Conservation (phyloP, 441 rosid genomes). For the Erodium texanum region DNA sequence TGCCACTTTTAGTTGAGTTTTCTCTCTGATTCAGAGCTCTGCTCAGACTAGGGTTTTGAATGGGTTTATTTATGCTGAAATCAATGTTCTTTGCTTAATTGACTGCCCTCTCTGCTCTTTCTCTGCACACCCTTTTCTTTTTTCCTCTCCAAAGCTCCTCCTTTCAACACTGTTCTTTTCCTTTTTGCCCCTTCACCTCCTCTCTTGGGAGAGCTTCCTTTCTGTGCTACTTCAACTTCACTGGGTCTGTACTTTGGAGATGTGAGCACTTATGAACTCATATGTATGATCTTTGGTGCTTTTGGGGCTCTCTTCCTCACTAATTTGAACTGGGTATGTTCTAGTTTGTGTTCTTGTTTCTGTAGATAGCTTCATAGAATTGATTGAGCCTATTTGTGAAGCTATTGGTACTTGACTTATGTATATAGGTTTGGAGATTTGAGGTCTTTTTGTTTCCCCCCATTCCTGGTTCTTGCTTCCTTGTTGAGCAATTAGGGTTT, state of each 20-base stretch:
- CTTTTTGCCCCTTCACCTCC: neutral
- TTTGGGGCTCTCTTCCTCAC: slow-evolving; percentile 15
- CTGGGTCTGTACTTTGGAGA: slow-evolving; percentile 5
- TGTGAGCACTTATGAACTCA: no score
- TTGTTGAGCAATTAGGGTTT: no score
- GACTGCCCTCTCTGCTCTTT: slow-evolving; percentile 40
- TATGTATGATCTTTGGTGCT: slow-evolving; percentile 14
- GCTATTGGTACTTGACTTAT: slow-evolving; percentile 1
- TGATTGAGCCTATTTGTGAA: neutral
- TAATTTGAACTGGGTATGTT: neutral
- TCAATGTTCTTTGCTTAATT: slow-evolving; percentile 46
- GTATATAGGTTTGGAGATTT: slow-evolving; percentile 13
- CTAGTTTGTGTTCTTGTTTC: neutral
- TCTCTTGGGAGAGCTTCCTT: slow-evolving; percentile 16
- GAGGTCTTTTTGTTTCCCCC: no score
- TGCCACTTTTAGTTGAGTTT: slow-evolving; percentile 37
- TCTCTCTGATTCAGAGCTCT: slow-evolving; percentile 23
- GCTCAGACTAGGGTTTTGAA: slow-evolving; percentile 65
- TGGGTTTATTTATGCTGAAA: slow-evolving; percentile 44
- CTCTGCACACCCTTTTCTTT: no score
- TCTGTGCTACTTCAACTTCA: slow-evolving; percentile 19
- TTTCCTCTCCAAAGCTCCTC: slow-evolving; percentile 4
- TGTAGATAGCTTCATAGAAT: slow-evolving; percentile 8
- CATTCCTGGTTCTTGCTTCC: no score
- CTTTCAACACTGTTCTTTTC: slow-evolving; percentile 27